phyloP scores from a whole-genome alignment of 345 rosid species.

The Boechera retrofracta region DNA sequence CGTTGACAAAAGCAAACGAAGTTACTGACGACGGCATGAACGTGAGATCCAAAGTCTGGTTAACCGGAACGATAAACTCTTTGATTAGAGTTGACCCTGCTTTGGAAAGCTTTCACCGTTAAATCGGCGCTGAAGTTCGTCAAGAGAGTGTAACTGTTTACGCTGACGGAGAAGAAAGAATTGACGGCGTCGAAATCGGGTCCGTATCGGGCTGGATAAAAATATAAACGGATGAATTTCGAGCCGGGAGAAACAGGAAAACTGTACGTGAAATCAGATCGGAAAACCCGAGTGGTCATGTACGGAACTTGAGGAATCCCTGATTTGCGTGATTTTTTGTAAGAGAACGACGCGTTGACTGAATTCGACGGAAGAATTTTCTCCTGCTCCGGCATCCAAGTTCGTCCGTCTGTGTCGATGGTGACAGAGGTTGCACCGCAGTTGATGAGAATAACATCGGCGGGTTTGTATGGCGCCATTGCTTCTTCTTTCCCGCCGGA shows the following conservation, averaged over 20 bases:
- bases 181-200: background rate
- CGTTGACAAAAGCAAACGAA: slow-evolving; percentile 48
- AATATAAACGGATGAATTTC: slow-evolving; percentile 44
- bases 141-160: slow-evolving; percentile 46
- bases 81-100: background rate
- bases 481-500: no score
- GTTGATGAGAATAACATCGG: no score
- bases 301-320: slow-evolving; percentile 26
- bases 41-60: slow-evolving; percentile 39
- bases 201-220: slow-evolving; percentile 35
- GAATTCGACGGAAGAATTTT: no score
- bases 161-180: slow-evolving; percentile 37
- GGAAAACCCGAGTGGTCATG: slow-evolving; percentile 39
- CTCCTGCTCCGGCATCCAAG: no score
- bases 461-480: no score
- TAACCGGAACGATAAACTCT: slow-evolving; percentile 39
- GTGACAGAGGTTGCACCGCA: no score
- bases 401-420: no score
- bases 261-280: slow-evolving; percentile 22
- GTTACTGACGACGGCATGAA: slow-evolving; percentile 39
- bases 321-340: no score
- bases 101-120: slow-evolving; percentile 2
- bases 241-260: slow-evolving; percentile 39
- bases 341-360: no score
- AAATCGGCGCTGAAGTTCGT: slow-evolving; percentile 44